phyloP scores from a whole-genome alignment of 495 filamentous ascomycete genomes.

The Coniosporium apollinis region DNA sequence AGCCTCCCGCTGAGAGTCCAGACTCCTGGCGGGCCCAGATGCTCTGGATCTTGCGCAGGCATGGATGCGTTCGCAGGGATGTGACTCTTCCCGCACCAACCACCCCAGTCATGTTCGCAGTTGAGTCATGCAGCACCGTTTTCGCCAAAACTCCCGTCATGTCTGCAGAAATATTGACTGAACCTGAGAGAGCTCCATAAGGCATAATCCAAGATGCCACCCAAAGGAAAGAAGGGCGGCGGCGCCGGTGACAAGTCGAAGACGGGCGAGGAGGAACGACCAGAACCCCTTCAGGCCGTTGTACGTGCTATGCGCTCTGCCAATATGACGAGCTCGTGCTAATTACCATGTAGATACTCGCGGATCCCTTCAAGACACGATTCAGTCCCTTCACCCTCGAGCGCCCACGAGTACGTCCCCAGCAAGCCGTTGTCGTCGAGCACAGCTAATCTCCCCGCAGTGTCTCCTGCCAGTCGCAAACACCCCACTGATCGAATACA shows the following conservation, averaged over 20 bases:
- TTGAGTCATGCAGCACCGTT: neutral
- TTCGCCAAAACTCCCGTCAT: too few relatives aligned
- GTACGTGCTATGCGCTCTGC: slow-evolving; percentile 31
- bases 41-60: too few relatives aligned
- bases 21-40: too few relatives aligned
- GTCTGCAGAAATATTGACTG: too few relatives aligned
- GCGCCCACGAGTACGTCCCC: slow-evolving; percentile 56
- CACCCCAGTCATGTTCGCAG: too few relatives aligned
- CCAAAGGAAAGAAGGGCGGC: slow-evolving; percentile 39
- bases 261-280: slow-evolving; percentile 45
- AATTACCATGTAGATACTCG: slow-evolving; percentile 40
- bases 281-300: slow-evolving; percentile 82
- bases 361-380: slow-evolving; percentile 83
- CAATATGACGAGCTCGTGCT: too few relatives aligned
- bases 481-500: slow-evolving; percentile 90
- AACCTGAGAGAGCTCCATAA: too few relatives aligned
- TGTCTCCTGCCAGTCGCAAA: slow-evolving; percentile 92
- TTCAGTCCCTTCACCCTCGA: slow-evolving; percentile 84
- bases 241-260: slow-evolving; percentile 42
- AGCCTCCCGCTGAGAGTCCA: too few relatives aligned
- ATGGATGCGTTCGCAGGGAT: too few relatives aligned
- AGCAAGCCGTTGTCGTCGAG: neutral
- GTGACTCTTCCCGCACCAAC: too few relatives aligned
- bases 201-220: slow-evolving; percentile 21
- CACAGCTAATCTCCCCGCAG: slow-evolving; percentile 27